Base-by-base conservation (phyloP, 495 filamentous ascomycete genomes). In the Penicillium coffeae region DNA sequence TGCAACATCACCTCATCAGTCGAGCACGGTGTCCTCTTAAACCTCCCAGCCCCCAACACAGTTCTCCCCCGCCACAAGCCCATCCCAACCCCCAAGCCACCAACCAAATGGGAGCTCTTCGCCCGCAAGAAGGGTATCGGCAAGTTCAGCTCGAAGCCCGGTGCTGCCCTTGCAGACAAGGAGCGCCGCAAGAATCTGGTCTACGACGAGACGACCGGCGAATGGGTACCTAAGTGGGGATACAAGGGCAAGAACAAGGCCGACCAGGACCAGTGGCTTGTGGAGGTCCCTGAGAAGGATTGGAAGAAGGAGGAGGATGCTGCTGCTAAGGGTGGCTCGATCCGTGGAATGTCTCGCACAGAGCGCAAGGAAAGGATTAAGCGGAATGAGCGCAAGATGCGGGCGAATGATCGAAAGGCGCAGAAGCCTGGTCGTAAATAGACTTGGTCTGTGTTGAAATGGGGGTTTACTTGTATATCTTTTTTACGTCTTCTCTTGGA, bases 91-190 rank as follows among this genome's bases (percentile, higher is more conserved):
- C 77, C 82, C 41, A 95, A 90, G 72, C 69, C 82, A 19, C 84
- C 83, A 45, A 96, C 93, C 39, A 95, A 89, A 64, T 98, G 93
- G 93, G 83, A 93, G 65, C 80, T 84, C 40, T 98, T 98, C 71
- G 93, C 93, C 15, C 84, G 82, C 71, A 95, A 92, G 79, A 93
- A 95, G 72, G 94, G 93, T 21, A 96, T 98, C 64, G 82, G 73
- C 49, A 76, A 73, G 52, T 76, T 48, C 60, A 74, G 48, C 56
- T 62, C 43, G 43, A 66, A 65, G 50, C 65, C 73, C 34, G 73
- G 73, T 13, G 68, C 62, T 7, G 64, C 67, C 1, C 51, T 73
- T 34, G 64, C 60, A 9, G 73, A 74, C 42, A 77, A 74, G 58
- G 74, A 86, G 71, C 76, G 84, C 52, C 90, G 89, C 76, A 83